Evolutionary conservation across 768 basidiomycete species (phyloP).

Genomic region (Collybia mongolica): DNA sequence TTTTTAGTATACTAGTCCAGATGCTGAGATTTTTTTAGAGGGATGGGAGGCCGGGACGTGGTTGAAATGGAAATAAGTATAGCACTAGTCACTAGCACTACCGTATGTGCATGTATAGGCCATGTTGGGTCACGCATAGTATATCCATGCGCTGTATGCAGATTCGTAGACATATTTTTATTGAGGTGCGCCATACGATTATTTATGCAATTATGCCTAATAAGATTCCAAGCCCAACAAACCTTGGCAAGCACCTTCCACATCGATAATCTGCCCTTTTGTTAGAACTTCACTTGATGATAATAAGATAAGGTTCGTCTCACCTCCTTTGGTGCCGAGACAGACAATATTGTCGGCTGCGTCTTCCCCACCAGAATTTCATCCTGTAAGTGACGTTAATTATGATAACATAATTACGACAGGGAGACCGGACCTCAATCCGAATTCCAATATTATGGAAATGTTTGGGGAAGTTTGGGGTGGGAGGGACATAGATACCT

Average conservation of each 20-base stretch:
- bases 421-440: slow-evolving; percentile 62
- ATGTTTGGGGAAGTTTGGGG: slow-evolving; percentile 73
- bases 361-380: slow-evolving; percentile 70
- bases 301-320: slow-evolving; percentile 1
- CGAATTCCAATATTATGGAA: slow-evolving; percentile 93
- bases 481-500: slow-evolving; percentile 89
- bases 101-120: no score
- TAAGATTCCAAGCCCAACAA: slow-evolving; percentile 58
- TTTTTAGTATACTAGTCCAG: no score
- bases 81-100: no score
- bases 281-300: neutral
- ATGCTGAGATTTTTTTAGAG: no score
- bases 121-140: no score
- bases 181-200: no score
- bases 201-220: slow-evolving; percentile 5
- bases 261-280: slow-evolving; percentile 55
- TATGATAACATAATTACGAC: neutral
- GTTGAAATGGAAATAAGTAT: no score
- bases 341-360: slow-evolving; percentile 62
- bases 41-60: no score
- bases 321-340: slow-evolving; percentile 83
- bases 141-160: no score
- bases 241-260: slow-evolving; percentile 81
- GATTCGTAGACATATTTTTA: no score
- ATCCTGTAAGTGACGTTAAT: slow-evolving; percentile 40